Base-by-base conservation (phyloP, 805 yeast genomes). In the Blastobotrys robertii region DNA sequence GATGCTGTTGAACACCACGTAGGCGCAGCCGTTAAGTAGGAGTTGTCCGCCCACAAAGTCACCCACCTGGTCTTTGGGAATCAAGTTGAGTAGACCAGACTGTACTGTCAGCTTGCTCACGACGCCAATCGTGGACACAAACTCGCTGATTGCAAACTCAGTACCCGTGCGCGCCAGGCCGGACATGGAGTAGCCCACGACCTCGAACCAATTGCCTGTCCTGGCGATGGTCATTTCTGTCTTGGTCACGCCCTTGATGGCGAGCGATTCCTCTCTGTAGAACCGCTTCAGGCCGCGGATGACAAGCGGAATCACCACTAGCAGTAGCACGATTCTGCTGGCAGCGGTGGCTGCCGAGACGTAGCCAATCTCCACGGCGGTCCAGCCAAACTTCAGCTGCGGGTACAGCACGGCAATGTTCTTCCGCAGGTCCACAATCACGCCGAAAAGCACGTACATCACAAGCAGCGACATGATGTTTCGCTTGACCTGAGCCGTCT, bases 311-410 rank as follows among this genome's bases (percentile, higher is more conserved):
- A 59, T 54, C 4, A 55, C 49, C 4, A 49, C 30, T 6, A 56
- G 37, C 37, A 54, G 52, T 47, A 58, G 50, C n/a, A 56, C 15
- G 7, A 58, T 54, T 13, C 64, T 47, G 28, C 50, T 47, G 5
- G 49, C 13, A 2, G 57, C 53, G 42, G 56, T 54, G 1, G 52
- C 41, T 2, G 63, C 54, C n/a, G 55, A 49, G 6, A 56, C 45
- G 40, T 59, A 59, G 8, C 64, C 64, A 2, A 53, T 34, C 44
- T 59, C 58, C 6, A 59, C 48, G 8, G 61, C 60, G 2, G 62
- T 48, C 64, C 64, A 59, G 11, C 50, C 50, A 42, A 59, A 59
- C 41, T 40, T 36, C 38, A 52, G 50, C 44, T 56, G 54, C 13
- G 63, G 58, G 36, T 55, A 59, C 14, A 58, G 46, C 19, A 56